Evolutionary conservation across 352 stramenopile species (phyloP).

Genomic region (Pythium folliculosum): DNA sequence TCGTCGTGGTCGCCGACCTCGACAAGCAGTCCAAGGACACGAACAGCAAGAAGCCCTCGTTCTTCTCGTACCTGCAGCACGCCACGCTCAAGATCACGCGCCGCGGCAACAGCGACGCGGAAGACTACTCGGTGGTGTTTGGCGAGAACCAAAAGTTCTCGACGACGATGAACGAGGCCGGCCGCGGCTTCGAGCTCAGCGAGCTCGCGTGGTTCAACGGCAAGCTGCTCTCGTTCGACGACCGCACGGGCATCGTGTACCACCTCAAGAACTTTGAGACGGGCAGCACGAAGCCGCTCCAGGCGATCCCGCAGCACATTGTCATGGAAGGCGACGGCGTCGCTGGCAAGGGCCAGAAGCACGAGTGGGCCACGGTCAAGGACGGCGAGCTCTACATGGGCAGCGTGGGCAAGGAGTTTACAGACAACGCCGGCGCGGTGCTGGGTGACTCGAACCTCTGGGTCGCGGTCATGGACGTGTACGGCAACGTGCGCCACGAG

Average conservation of each 20-base stretch:
- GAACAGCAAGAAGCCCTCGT: conserved; percentile 89
- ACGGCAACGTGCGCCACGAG: conserved; percentile 80
- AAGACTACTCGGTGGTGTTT: conserved; percentile 67
- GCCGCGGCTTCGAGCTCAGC: conserved; percentile 95
- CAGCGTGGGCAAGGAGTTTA: conserved; percentile 95
- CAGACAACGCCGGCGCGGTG: conserved; percentile 89
- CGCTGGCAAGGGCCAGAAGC: conserved; percentile 98
- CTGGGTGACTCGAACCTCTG: conserved; percentile 97
- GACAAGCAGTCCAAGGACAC: conserved; percentile 92
- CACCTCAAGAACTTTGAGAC: conserved; percentile 91
- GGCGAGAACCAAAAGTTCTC: conserved; percentile 75
- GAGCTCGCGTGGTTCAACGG: conserved; percentile 90
- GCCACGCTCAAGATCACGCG: conserved; percentile 81
- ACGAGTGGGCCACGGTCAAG: conserved; percentile 99
- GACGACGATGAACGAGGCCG: conserved; percentile 92
- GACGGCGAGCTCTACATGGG: conserved; percentile 97
- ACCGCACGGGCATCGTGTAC: conserved; percentile 98
- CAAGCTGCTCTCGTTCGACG: conserved; percentile 96
- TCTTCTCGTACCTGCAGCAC: conserved; percentile 91
- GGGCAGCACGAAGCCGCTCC: conserved; percentile 53
- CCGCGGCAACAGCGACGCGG: conserved; percentile 31
- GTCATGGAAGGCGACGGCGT: conserved; percentile 97
- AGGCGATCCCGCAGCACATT: conserved; percentile 94
- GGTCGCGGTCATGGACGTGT: conserved; percentile 91
- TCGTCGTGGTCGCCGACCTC: conserved; percentile 96